A percentile compares a stretch with the other conserved stretches of the same genome.
Conservation (phyloP, 805 yeast species). For the Candida sithepensis region DNA sequence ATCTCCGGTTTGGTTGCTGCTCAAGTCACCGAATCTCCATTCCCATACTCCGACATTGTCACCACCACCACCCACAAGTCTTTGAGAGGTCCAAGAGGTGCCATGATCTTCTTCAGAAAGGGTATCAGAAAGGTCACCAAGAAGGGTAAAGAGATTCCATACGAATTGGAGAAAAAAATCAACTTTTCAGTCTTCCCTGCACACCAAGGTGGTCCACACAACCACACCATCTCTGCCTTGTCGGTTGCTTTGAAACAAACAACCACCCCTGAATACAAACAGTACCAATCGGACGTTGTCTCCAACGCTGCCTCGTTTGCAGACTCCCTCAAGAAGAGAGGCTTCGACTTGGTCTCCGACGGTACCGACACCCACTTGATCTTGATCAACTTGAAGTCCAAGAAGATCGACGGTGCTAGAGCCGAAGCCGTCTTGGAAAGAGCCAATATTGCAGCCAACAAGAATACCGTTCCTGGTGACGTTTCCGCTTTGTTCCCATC, state of each 20-base stretch:
- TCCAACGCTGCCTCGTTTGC: constrained; percentile 86
- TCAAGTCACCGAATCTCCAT: constrained; percentile 93
- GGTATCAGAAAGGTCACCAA: constrained; percentile 87
- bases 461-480: constrained; percentile 98
- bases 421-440: constrained; percentile 93
- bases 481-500: constrained; percentile 95
- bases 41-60: constrained; percentile 95
- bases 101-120: constrained; percentile 97
- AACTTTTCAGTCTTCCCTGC: constrained; percentile 99
- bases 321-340: constrained; percentile 61
- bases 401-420: constrained; percentile 95
- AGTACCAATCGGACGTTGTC: constrained; percentile 84
- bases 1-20: constrained; percentile 95
- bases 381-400: constrained; percentile 80
- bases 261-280: constrained; percentile 81
- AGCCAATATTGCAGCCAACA: constrained; percentile 92
- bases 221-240: constrained; percentile 96
- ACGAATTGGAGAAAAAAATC: constrained; percentile 91
- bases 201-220: constrained; percentile 99
- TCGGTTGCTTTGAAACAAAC: constrained; percentile 98
- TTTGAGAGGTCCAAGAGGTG: constrained; percentile 99
- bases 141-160: constrained; percentile 86
- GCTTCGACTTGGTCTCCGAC: constrained; percentile 80
- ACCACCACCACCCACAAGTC: constrained; percentile 99
- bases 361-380: constrained; percentile 99